Evolutionary conservation across 441 rosid species (phyloP), one percentile per base, ranked within the genome.

Genomic region (Aleurites moluccanus): DNA sequence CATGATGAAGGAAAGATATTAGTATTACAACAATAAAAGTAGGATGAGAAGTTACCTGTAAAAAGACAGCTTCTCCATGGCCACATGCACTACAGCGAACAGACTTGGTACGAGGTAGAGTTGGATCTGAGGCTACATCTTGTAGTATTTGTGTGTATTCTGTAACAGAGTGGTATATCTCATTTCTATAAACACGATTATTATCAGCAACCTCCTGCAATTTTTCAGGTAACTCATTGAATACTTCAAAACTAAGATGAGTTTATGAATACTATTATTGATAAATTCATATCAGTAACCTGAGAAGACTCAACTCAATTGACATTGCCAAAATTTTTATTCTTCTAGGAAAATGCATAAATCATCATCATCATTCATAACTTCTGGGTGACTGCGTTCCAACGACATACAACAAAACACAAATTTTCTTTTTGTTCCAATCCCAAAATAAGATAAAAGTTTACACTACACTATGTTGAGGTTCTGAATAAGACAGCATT

Each of bases 51-150:
- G 23, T 66, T 0, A 89, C 97, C 93, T 91, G 95, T 88, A 91
- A 91, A 82, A 91, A 94, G 76, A 92, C 95, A 20, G 95, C 97
- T 81, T 91, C 96, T 0, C 91, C 91, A 61, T 89, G 90, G 61
- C 84, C 86, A 73, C 97, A 92, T 56, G 78, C 81, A 45, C 88
- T 80, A 33, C 98, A 92, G 2, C 88, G 89, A 44, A 91, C 96
- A 1, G 88, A 81, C 84, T 86, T 92, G 23, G 94, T 90, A 14
- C 96, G 93, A 35, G 98, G 99, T 50, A 94, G 94, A 78, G 97
- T 88, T 21, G 97, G 99, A 76, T 94, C 98, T 0, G 97, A 87
- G 73, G 91, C 89, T 0, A 92, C 97, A 72, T 91, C 96, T 64
- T 91, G 89, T 80, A 91, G 78, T 44, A 88, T 83, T 69, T 91